phyloP scores from a whole-genome alignment of 169 alveolate genomes.

The Pseudocohnilembus persalinus region DNA sequence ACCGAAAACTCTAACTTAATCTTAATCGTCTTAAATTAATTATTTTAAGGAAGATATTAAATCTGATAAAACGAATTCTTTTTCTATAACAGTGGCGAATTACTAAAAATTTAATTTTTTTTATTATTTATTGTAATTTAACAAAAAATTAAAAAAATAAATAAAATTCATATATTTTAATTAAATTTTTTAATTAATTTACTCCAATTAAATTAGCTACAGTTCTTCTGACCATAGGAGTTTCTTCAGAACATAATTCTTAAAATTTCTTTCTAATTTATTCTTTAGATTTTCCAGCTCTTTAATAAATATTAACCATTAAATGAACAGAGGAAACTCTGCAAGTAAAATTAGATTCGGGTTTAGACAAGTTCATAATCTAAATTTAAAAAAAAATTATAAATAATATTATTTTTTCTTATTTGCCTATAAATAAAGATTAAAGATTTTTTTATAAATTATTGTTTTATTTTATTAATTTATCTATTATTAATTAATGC shows the following conservation, averaged over 20 bases:
- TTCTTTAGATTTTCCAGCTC: slow-evolving; percentile 69
- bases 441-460: no score
- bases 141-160: background rate
- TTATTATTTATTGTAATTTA: background rate
- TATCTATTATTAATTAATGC: no score
- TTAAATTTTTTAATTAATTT: background rate
- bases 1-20: slow-evolving; percentile 70
- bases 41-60: slow-evolving; percentile 67
- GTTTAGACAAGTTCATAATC: slow-evolving; percentile 54
- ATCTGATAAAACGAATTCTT: slow-evolving; percentile 56
- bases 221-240: slow-evolving; percentile 82
- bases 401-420: no score
- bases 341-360: slow-evolving; percentile 73
- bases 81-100: slow-evolving; percentile 66
- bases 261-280: slow-evolving; percentile 70
- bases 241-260: slow-evolving; percentile 82
- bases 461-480: no score
- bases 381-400: slow-evolving; percentile 3
- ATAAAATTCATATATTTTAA: background rate
- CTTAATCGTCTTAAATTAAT: slow-evolving; percentile 76
- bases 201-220: slow-evolving; percentile 71
- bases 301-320: slow-evolving; percentile 62
- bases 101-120: no score
- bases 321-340: slow-evolving; percentile 75
- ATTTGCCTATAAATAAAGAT: no score